Conservation (phyloP, 192 early-diverging fungal genomes). For the Coemansia sp. region DNA sequence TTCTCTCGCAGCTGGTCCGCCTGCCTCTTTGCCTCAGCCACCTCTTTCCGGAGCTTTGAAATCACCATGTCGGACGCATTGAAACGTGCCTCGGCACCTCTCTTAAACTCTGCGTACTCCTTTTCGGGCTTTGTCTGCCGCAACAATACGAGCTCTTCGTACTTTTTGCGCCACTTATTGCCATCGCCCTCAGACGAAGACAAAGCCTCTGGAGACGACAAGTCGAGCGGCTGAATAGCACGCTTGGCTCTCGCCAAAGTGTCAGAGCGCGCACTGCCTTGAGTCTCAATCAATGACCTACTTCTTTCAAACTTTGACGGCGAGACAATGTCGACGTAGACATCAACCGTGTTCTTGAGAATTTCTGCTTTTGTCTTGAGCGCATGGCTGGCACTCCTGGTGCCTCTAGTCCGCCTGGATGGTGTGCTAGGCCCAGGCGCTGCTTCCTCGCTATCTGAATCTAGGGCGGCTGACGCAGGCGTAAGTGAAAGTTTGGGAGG, state of each 20-base stretch:
- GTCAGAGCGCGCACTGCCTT: no score
- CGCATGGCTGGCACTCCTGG: no score
- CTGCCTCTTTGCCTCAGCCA: constrained; percentile 20
- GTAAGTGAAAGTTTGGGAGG: no score
- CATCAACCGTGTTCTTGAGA: constrained; percentile 1
- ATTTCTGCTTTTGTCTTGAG: not conserved
- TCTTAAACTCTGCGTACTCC: constrained; percentile 30
- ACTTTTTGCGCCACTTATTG: constrained; percentile 43
- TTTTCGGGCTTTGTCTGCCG: constrained; percentile 39
- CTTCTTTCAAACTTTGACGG: constrained; percentile 41
- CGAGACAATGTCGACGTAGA: constrained; percentile 37
- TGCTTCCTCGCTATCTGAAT: no score
- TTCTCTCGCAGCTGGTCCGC: constrained; percentile 5
- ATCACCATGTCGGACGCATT: constrained; percentile 36
- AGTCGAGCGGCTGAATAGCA: not conserved
- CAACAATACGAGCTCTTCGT: constrained; percentile 37
- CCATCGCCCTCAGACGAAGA: constrained; percentile 10
- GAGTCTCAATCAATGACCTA: constrained; percentile 15
- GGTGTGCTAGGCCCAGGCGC: no score
- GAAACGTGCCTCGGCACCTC: constrained; percentile 35
- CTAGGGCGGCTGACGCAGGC: no score
- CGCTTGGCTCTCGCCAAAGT: not conserved
- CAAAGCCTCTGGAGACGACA: not conserved
- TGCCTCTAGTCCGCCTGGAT: no score
- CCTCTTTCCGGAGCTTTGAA: constrained; percentile 32